Evolutionary conservation across 2,329 filamentous ascomycete species (phyloP).

Genomic region (Colletotrichum somersetense): DNA sequence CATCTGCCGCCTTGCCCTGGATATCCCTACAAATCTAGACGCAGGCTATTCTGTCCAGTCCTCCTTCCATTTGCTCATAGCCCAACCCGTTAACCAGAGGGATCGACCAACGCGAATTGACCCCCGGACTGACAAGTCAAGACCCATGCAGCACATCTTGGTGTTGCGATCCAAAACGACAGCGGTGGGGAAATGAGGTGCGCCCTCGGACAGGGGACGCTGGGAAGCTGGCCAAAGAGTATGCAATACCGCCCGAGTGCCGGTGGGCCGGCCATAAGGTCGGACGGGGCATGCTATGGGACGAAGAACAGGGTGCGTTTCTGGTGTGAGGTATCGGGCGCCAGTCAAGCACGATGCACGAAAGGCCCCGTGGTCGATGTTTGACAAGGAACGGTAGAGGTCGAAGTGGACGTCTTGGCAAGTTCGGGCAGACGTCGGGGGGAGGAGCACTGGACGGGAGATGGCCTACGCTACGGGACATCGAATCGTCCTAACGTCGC

Average conservation of each 20-base stretch:
- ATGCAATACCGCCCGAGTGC: constrained; percentile 27
- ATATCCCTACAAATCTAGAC: constrained; percentile 33
- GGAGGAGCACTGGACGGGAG: constrained; percentile 32
- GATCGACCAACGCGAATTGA: constrained; percentile 39
- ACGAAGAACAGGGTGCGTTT: constrained; percentile 40
- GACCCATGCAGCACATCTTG: constrained; percentile 38
- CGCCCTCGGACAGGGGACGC: constrained; percentile 37
- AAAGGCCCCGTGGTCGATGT: constrained; percentile 28
- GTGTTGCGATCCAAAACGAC: constrained; percentile 38
- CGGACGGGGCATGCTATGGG: constrained; percentile 33
- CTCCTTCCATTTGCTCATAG: background rate
- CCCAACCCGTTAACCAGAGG: constrained; percentile 6
- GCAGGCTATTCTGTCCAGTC: background rate
- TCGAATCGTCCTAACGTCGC: background rate
- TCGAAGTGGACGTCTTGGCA: constrained; percentile 33
- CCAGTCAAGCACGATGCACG: constrained; percentile 36
- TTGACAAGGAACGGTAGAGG: constrained; percentile 33
- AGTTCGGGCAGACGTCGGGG: constrained; percentile 13
- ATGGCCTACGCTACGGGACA: constrained; percentile 31
- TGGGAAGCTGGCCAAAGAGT: constrained; percentile 38
- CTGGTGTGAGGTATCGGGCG: constrained; percentile 25
- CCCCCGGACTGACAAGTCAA: constrained; percentile 36
- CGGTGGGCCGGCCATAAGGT: constrained; percentile 34
- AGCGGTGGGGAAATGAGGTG: constrained; percentile 34
- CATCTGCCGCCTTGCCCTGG: constrained; percentile 29